phyloP scores from a whole-genome alignment of 192 early-diverging fungal genomes.

The Coemansia sp. region DNA sequence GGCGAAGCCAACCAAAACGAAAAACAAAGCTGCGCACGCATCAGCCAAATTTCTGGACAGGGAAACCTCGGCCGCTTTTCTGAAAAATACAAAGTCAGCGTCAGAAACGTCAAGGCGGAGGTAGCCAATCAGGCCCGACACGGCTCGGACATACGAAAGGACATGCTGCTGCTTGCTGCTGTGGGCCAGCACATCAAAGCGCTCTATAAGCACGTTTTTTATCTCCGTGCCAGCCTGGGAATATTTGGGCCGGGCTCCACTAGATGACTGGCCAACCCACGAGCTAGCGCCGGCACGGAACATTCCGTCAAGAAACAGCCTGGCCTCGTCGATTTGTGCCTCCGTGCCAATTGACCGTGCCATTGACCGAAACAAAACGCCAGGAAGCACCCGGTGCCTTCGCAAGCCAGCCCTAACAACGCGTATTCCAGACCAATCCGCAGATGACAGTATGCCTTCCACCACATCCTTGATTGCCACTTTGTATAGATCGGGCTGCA shows the following conservation, averaged over 20 bases:
- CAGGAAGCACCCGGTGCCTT: conserved; percentile 22
- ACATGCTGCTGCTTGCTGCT: conserved; percentile 8
- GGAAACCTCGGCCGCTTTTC: conserved; percentile 9
- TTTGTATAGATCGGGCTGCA: conserved; percentile 42
- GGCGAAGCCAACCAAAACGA: conserved; percentile 36
- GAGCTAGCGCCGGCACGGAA: conserved; percentile 20
- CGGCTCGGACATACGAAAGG: conserved; percentile 17
- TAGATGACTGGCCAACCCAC: conserved; percentile 34
- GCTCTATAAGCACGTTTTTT: conserved; percentile 11
- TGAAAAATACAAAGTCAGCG: conserved; percentile 23
- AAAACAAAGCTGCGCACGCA: conserved; percentile 24
- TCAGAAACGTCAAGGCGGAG: conserved; percentile 26
- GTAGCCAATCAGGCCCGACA: conserved; percentile 33
- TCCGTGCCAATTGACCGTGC: conserved; percentile 1
- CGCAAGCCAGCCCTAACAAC: conserved; percentile 25
- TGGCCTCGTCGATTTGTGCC: conserved; percentile 3
- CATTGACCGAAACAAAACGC: conserved; percentile 34
- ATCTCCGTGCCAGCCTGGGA: conserved; percentile 25
- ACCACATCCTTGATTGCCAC: conserved; percentile 26
- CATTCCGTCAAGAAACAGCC: conserved; percentile 17
- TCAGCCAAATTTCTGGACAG: neutral
- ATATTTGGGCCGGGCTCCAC: conserved; percentile 21
- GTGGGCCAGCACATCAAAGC: conserved; percentile 4
- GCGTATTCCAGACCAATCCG: neutral
- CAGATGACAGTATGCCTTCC: conserved; percentile 3